Evolutionary conservation across 2,329 filamentous ascomycete species (phyloP).

Genomic region (Xylaria digitata): DNA sequence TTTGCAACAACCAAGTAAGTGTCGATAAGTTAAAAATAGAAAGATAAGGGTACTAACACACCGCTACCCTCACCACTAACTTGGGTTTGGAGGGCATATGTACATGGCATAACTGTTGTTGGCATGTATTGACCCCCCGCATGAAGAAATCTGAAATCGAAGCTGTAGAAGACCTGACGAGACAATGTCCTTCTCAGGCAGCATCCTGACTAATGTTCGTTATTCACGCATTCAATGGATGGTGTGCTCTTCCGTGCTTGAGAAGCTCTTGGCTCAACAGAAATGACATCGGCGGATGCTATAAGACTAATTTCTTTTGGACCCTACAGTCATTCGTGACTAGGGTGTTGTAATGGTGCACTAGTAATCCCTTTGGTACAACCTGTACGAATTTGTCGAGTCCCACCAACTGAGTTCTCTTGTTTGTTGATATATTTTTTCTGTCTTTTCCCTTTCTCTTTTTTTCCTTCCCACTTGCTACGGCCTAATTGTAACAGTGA

Average conservation of each 20-base stretch:
- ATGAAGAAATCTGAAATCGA: conserved; percentile 20
- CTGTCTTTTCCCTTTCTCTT: background rate
- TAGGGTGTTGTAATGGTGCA: conserved; percentile 11
- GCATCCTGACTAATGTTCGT: background rate
- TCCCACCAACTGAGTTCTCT: conserved; percentile 3
- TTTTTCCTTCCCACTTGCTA: background rate
- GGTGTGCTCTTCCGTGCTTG: conserved; percentile 16
- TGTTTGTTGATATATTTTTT: conserved; percentile 12
- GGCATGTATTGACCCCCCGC: conserved; percentile 12
- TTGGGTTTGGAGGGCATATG: background rate
- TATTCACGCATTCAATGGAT: conserved; percentile 21
- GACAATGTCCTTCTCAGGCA: background rate
- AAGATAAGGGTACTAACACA: conserved; percentile 28
- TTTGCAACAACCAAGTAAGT: background rate
- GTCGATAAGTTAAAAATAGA: conserved; percentile 29
- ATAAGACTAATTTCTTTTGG: conserved; percentile 15
- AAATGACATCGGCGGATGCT: conserved; percentile 10
- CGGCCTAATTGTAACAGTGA: conserved; percentile 6
- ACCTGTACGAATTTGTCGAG: conserved; percentile 16
- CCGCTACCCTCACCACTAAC: conserved; percentile 13
- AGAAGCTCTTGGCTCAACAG: conserved; percentile 4
- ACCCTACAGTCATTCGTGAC: conserved; percentile 9
- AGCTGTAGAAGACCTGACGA: background rate
- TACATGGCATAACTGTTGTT: conserved; percentile 2
- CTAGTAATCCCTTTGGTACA: conserved; percentile 15